Conservation (phyloP, 768 basidiomycete genomes). For the Xanthoconium stramineum region DNA sequence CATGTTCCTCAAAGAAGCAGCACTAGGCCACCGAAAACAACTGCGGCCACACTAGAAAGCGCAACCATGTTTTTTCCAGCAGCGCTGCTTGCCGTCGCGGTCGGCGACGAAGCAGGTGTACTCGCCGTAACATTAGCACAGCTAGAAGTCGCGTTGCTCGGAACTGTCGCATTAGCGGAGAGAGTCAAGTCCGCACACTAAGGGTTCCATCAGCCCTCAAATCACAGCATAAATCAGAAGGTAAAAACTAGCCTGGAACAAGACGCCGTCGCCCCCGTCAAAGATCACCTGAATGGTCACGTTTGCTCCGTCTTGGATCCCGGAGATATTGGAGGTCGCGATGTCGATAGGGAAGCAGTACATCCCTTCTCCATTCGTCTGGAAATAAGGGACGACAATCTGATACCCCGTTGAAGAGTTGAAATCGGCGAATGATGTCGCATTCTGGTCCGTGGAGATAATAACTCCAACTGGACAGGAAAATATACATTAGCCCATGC, state of each 20-base stretch:
- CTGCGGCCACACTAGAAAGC: constrained; percentile 6
- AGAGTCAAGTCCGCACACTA: constrained; percentile 85
- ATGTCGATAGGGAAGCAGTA: constrained; percentile 72
- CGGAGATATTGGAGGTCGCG: constrained; percentile 42
- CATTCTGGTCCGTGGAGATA: constrained; percentile 54
- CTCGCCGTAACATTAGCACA: constrained; percentile 35
- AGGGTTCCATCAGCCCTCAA: not conserved
- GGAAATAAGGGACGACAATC: constrained; percentile 45
- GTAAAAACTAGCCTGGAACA: constrained; percentile 56
- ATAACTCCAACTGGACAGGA: constrained; percentile 45
- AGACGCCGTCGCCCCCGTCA: constrained; percentile 65
- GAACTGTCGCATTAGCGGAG: constrained; percentile 47
- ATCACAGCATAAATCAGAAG: not conserved
- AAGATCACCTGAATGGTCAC: constrained; percentile 71
- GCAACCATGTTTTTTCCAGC: constrained; percentile 15
- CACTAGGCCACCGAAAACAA: constrained; percentile 8
- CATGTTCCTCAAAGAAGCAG: constrained; percentile 10
- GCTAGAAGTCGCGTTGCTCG: constrained; percentile 36
- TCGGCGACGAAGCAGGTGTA: constrained; percentile 9
- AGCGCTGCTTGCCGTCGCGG: constrained; percentile 15
- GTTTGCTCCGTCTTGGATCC: constrained; percentile 59
- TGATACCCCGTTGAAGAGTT: constrained; percentile 37
- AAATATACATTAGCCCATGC: not conserved
- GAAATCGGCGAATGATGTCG: constrained; percentile 66
- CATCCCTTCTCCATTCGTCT: constrained; percentile 51